Conservation (phyloP, 192 early-diverging fungal species). For the Umbelopsis sp. region DNA sequence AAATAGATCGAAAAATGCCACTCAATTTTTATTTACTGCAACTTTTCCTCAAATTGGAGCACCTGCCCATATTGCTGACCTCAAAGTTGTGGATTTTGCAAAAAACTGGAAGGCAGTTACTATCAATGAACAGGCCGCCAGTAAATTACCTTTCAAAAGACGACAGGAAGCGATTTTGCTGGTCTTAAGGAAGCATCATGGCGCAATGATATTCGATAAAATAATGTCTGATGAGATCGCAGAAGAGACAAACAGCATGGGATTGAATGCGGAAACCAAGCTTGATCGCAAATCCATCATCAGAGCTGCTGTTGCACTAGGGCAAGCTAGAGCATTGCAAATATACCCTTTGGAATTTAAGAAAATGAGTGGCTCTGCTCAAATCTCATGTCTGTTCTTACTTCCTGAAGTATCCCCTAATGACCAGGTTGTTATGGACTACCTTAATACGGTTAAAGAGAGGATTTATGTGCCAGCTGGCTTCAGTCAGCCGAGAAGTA, state of each 20-base stretch:
- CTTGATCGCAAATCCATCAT: slow-evolving; percentile 10
- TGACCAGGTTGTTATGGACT: background rate
- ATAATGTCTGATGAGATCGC: background rate
- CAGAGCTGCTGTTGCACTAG: background rate
- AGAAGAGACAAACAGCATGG: background rate
- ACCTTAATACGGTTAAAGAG: background rate
- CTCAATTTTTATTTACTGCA: background rate
- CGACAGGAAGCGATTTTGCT: background rate
- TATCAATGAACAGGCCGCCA: background rate
- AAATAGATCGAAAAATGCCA: background rate
- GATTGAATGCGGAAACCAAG: no score
- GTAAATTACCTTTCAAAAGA: background rate
- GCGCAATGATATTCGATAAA: background rate
- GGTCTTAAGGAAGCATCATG: background rate
- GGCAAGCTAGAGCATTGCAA: background rate
- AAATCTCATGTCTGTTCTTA: background rate
- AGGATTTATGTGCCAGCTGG: background rate
- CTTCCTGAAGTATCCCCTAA: background rate
- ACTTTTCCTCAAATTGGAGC: background rate
- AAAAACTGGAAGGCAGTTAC: background rate
- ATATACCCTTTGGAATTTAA: slow-evolving; percentile 10
- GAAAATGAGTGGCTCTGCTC: background rate
- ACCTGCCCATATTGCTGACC: background rate
- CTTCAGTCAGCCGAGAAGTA: background rate
- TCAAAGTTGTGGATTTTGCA: background rate